Conservation (phyloP, 1,284 basidiomycete species). For the Tetrapyrgos nigripes region DNA sequence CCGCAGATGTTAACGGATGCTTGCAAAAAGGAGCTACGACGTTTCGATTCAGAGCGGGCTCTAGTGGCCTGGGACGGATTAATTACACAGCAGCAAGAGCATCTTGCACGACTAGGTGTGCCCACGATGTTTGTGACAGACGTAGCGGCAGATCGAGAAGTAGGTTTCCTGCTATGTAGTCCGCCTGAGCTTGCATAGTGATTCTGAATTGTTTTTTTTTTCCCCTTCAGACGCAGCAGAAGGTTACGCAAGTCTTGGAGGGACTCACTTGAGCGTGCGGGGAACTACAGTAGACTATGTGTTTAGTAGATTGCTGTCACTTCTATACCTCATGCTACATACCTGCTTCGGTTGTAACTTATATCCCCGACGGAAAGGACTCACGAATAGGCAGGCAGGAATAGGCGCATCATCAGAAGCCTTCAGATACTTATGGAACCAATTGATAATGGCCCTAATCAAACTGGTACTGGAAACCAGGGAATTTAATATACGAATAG, state of each 20-base stretch:
- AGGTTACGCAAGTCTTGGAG: slow-evolving; percentile 43
- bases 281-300: too few relatives aligned
- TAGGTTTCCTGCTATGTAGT: slow-evolving; percentile 27
- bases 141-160: slow-evolving; percentile 59
- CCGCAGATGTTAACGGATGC: slow-evolving; percentile 69
- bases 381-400: too few relatives aligned
- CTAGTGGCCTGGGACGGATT: slow-evolving; percentile 78
- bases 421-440: too few relatives aligned
- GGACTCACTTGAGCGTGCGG: slow-evolving; percentile 23
- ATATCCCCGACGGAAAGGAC: too few relatives aligned
- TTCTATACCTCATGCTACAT: too few relatives aligned
- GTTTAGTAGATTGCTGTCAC: too few relatives aligned
- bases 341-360: too few relatives aligned
- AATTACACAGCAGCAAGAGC: slow-evolving; percentile 68
- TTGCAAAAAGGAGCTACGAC: slow-evolving; percentile 66
- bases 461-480: too few relatives aligned
- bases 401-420: too few relatives aligned
- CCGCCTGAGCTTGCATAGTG: background rate
- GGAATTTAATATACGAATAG: too few relatives aligned
- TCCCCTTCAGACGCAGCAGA: slow-evolving; percentile 47
- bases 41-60: slow-evolving; percentile 70
- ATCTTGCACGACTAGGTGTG: slow-evolving; percentile 63
- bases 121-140: slow-evolving; percentile 73
- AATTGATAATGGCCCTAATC: too few relatives aligned
- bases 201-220: background rate